Conservation (phyloP, 2,329 filamentous ascomycete species). For the Pyrenochaeta sp. region DNA sequence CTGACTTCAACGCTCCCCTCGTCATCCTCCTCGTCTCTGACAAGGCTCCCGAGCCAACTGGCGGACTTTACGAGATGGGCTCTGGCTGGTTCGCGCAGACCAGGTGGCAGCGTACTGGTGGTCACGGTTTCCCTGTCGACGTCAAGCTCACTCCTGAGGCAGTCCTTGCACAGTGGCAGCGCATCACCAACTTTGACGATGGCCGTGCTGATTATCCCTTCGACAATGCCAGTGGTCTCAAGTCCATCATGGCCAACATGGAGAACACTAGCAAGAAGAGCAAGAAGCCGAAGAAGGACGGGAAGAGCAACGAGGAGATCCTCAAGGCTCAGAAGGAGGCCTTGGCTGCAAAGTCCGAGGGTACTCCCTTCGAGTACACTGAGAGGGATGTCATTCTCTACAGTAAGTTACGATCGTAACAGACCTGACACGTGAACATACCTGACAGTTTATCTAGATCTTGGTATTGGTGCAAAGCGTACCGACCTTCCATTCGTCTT, state of each 20-base stretch:
- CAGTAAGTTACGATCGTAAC: no score
- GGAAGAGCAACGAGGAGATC: constrained; percentile 68
- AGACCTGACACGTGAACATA: no score
- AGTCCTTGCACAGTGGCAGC: constrained; percentile 68
- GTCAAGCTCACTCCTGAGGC: constrained; percentile 80
- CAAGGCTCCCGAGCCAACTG: constrained; percentile 84
- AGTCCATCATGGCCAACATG: constrained; percentile 86
- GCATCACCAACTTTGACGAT: constrained; percentile 87
- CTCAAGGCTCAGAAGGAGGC: constrained; percentile 78
- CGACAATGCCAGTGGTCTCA: constrained; percentile 76
- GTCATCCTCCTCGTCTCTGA: constrained; percentile 88
- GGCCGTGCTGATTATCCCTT: constrained; percentile 86
- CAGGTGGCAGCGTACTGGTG: constrained; percentile 91
- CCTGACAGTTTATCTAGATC: constrained; percentile 57
- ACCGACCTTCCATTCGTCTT: constrained; percentile 88
- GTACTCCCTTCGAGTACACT: constrained; percentile 81
- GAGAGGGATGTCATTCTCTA: constrained; percentile 93
- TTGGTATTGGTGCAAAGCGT: constrained; percentile 90
- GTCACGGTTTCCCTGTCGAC: constrained; percentile 90
- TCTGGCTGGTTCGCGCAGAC: constrained; percentile 92
- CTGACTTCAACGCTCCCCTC: constrained; percentile 94
- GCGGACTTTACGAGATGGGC: constrained; percentile 91
- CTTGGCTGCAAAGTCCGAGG: constrained; percentile 73
- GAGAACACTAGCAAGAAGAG: constrained; percentile 69
- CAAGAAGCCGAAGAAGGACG: constrained; percentile 54